phyloP scores from a whole-genome alignment of 73 alveolate genomes.

The Paramecium caudatum region DNA sequence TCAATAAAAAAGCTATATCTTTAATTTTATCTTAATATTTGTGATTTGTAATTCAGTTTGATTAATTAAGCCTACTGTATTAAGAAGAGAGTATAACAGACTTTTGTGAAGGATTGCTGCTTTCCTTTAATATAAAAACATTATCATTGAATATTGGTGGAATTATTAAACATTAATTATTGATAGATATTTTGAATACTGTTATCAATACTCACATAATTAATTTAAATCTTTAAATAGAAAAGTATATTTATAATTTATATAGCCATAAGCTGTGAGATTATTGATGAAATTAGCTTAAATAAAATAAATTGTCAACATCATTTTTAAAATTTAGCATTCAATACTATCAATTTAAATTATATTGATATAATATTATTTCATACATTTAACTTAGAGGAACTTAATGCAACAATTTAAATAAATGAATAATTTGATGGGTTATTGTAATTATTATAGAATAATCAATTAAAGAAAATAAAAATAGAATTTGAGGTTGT shows the following conservation, averaged over 20 bases:
- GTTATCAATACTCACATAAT: not conserved
- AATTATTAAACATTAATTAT: not conserved
- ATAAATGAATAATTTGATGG: not conserved
- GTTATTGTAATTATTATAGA: not conserved
- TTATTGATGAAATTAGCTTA: slow-evolving; percentile 14
- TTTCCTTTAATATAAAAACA: not conserved
- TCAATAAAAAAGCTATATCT: slow-evolving; percentile 7
- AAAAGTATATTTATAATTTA: slow-evolving; percentile 33
- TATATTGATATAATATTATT: not conserved
- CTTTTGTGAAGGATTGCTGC: not conserved
- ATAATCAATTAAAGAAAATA: not conserved
- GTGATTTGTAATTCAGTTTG: not conserved
- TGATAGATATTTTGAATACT: slow-evolving; percentile 32
- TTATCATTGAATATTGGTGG: not conserved
- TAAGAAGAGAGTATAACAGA: slow-evolving; percentile 39
- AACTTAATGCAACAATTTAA: not conserved
- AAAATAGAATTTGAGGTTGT: not conserved
- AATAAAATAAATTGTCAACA: not conserved
- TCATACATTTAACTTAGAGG: not conserved
- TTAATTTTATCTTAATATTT: not conserved
- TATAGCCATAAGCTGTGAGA: slow-evolving; percentile 22
- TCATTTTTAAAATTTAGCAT: not conserved
- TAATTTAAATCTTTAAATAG: not conserved
- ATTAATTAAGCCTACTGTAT: not conserved
- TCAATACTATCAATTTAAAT: not conserved